A percentile compares a stretch with the other conserved stretches of the same genome.
Conservation (phyloP, 805 yeast species). For the Nadsonia fulvescens region DNA sequence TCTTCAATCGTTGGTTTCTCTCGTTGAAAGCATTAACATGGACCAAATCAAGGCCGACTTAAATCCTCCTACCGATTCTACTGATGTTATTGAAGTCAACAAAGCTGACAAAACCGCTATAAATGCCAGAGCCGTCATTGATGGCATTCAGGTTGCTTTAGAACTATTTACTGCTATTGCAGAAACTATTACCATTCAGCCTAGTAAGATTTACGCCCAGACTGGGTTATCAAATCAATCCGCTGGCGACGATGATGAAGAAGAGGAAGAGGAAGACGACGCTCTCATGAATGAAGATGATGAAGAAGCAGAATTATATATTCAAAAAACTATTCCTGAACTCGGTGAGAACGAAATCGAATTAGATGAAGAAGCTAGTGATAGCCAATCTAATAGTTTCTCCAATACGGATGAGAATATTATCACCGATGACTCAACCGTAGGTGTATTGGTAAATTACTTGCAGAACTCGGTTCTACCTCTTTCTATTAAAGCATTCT, state of each 20-base stretch:
- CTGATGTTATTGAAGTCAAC: conserved; percentile 10
- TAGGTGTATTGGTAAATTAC: conserved; percentile 7
- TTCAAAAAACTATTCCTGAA: conserved; percentile 2
- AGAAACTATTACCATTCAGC: conserved; percentile 30
- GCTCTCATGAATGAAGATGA: conserved; percentile 9
- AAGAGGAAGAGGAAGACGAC: conserved; percentile 7
- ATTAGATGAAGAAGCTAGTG: conserved; percentile 7
- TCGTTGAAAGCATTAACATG: conserved; percentile 7
- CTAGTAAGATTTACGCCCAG: conserved; percentile 5
- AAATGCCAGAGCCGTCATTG: conserved; percentile 24
- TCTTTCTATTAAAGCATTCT: conserved; percentile 19
- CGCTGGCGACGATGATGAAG: conserved; percentile 5
- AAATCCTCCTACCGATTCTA: conserved; percentile 9
- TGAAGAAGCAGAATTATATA: conserved; percentile 9
- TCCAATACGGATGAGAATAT: conserved; percentile 4
- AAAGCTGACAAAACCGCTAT: conserved; percentile 8
- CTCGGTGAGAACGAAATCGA: conserved; percentile 8
- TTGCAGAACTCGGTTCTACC: conserved; percentile 8
- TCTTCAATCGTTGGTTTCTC: conserved; percentile 7
- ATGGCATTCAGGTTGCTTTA: conserved; percentile 48
- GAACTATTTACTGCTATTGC: conserved; percentile 63
- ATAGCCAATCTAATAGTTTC: conserved; percentile 5
- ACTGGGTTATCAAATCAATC: too few species aligned
- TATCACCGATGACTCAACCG: conserved; percentile 7
- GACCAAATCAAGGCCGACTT: conserved; percentile 5